Evolutionary conservation across 2,329 filamentous ascomycete species (phyloP).

Genomic region (Aureobasidium sp.): DNA sequence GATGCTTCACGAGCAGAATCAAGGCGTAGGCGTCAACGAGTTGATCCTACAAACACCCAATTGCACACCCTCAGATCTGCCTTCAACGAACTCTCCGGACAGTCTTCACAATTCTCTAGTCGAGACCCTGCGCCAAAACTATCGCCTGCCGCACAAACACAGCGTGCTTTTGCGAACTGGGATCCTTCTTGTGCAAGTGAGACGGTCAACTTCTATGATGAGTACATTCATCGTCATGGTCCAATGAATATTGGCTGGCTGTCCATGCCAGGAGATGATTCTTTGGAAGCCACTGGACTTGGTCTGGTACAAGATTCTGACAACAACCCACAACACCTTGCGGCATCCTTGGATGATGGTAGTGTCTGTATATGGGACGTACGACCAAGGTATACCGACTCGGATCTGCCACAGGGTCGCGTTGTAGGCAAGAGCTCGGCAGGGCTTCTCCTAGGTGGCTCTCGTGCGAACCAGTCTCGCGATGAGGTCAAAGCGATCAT

Average conservation of each 20-base stretch:
- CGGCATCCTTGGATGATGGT: constrained; percentile 77
- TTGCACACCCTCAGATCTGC: not conserved
- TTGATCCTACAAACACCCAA: constrained; percentile 14
- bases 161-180: constrained; percentile 67
- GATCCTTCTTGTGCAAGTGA: constrained; percentile 69
- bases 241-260: constrained; percentile 71
- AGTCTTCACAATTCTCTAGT: not conserved
- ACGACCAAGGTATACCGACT: constrained; percentile 11
- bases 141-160: constrained; percentile 31
- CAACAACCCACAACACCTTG: constrained; percentile 50
- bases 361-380: constrained; percentile 79
- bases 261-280: constrained; percentile 47
- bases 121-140: not conserved
- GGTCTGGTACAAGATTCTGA: constrained; percentile 53
- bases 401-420: constrained; percentile 42
- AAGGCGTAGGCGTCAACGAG: constrained; percentile 45
- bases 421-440: constrained; percentile 58
- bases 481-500: constrained; percentile 42
- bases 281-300: constrained; percentile 63
- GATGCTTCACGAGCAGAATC: constrained; percentile 59
- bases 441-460: constrained; percentile 56
- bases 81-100: constrained; percentile 1
- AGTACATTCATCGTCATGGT: constrained; percentile 76
- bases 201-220: constrained; percentile 73
- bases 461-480: not conserved